Evolutionary conservation across 2,329 filamentous ascomycete genomes (phyloP).

Genomic region (Drechslerella stenobrocha): DNA sequence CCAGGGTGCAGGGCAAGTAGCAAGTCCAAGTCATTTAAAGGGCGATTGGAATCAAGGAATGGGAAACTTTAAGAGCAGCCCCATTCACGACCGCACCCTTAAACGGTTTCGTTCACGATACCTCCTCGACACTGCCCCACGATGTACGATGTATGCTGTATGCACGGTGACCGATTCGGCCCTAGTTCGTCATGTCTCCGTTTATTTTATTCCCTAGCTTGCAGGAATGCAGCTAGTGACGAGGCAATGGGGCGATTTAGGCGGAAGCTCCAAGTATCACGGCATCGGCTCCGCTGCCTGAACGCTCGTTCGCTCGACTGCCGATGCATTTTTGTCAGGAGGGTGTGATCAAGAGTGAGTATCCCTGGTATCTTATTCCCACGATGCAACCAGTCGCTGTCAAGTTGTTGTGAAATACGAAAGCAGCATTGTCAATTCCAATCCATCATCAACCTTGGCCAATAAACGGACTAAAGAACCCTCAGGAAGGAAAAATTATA

Average conservation of each 20-base stretch:
- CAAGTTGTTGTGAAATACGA: slow-evolving; percentile 33
- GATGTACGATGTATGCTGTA: slow-evolving; percentile 28
- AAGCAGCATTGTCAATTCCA: slow-evolving; percentile 23
- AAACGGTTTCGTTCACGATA: slow-evolving; percentile 22
- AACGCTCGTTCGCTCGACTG: slow-evolving; percentile 34
- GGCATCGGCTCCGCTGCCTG: slow-evolving; percentile 41
- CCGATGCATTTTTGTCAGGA: slow-evolving; percentile 34
- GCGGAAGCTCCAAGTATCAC: slow-evolving; percentile 27
- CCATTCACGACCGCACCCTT: neutral
- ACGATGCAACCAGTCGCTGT: slow-evolving; percentile 39
- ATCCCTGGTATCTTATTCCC: slow-evolving; percentile 16
- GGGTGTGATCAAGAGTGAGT: slow-evolving; percentile 39
- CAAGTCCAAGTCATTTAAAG: neutral
- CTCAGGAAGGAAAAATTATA: neutral
- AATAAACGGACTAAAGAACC: neutral
- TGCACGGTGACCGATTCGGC: slow-evolving; percentile 32
- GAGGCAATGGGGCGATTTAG: slow-evolving; percentile 30
- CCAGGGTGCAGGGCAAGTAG: slow-evolving; percentile 18
- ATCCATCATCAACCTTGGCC: no score
- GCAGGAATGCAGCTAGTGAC: slow-evolving; percentile 38
- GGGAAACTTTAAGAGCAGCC: neutral
- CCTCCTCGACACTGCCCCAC: slow-evolving; percentile 45
- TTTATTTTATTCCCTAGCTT: slow-evolving; percentile 37
- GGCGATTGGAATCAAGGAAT: neutral
- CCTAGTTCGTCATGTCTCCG: slow-evolving; percentile 37